Base-by-base conservation (phyloP, 768 basidiomycete species). In the Naganishia friedmannii region DNA sequence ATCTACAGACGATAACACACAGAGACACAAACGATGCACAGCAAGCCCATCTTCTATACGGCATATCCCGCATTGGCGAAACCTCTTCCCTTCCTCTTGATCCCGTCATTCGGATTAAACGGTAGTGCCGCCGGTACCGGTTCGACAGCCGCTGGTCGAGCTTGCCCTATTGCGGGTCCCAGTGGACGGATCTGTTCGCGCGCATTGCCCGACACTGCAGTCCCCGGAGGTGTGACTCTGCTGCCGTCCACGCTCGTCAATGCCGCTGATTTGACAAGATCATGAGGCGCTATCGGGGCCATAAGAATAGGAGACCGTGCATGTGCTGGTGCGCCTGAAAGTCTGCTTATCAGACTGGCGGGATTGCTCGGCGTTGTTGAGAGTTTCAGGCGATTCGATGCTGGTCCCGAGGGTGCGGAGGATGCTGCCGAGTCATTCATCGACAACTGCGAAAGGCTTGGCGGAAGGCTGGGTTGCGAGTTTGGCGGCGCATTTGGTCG, bases 31-130 rank as follows among this genome's bases (percentile, higher is more conserved):
- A 46, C n/a, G 23, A n/a, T 7, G 21, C 23, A 7, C 23, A 4
- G 17, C 48, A 51, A 6, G n/a, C n/a, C 17, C 48, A 51, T 12
- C n/a, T 3, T 21, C 48, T 51, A 51, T 21, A 51, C 17, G 23
- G 48, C 48, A 51, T 51, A 51, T 26, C 48, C 48, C 23, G 48
- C 48, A 51, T 51, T 51, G 48, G 48, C 48, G n/a, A 51, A 51
- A 51, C 48, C 48, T 51, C 48, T n/a, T 2, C 48, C 48, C n/a
- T 51, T 51, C n/a, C 48, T 51, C 48, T 51, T 51, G 19, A 51
- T 51, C 48, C 48, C 48, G 23, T 51, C 48, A 51, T 51, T 51
- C 21, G 48, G 48, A 23, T 51, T 26, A 21, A 51, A 51, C 48
- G 48, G 48, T 12, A 51, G 3, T 12, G 23, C 48, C 3, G 48